Conservation (phyloP, 2,329 filamentous ascomycete species). For the Akanthomyces muscarius region DNA sequence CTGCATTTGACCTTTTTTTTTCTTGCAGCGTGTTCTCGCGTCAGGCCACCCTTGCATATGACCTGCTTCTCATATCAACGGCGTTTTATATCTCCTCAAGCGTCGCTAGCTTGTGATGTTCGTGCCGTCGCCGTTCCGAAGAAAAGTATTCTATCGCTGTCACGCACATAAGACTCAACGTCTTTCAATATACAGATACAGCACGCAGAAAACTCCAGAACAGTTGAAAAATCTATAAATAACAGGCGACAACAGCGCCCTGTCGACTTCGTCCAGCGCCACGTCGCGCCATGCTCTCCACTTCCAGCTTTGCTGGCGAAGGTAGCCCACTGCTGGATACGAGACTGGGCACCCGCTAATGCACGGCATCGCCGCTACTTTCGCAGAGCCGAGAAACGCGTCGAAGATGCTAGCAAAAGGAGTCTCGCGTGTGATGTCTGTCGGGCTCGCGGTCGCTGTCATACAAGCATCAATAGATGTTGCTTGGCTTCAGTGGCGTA, state of each 20-base stretch:
- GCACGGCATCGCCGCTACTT: constrained; percentile 2
- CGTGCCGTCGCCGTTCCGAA: too few relatives aligned
- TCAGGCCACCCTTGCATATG: background rate
- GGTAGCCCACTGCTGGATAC: constrained; percentile 2
- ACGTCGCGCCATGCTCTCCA: background rate
- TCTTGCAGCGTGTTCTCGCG: background rate
- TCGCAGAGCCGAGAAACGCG: background rate
- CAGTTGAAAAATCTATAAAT: background rate
- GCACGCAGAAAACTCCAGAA: background rate
- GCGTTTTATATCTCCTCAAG: too few relatives aligned
- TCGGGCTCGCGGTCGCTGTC: background rate
- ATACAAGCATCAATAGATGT: too few relatives aligned
- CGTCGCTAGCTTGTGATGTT: too few relatives aligned
- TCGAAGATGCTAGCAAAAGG: background rate
- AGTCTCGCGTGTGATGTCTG: background rate
- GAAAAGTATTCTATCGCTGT: too few relatives aligned
- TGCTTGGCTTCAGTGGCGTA: too few relatives aligned
- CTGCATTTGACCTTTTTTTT: background rate
- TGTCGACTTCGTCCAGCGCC: background rate
- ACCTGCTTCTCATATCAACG: background rate
- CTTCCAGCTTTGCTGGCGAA: background rate
- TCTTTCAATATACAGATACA: background rate
- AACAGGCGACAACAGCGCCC: background rate
- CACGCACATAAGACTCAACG: too few relatives aligned
- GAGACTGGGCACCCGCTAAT: background rate